Percentiles rank a stretch among this genome's conserved stretches.
Evolutionary conservation across 2,329 filamentous ascomycete species (phyloP).

Genomic region (Escovopsis sp.): DNA sequence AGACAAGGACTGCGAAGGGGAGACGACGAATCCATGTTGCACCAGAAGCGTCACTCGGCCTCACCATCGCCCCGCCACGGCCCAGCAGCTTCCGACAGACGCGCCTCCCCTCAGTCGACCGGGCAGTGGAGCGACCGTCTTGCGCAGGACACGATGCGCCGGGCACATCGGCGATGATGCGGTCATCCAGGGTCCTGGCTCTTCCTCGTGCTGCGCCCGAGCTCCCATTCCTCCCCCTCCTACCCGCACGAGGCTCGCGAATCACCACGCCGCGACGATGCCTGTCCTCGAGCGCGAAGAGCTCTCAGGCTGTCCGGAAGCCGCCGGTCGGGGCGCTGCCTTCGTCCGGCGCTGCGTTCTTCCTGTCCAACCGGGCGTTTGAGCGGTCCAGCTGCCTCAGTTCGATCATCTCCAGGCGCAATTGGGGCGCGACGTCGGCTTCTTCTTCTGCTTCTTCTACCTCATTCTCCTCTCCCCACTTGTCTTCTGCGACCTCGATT

Average conservation of each 20-base stretch:
- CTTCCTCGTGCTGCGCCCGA: slow-evolving; percentile 15
- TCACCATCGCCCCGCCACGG: slow-evolving; percentile 1
- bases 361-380: slow-evolving; percentile 21
- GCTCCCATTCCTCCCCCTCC: slow-evolving; percentile 12
- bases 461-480: slow-evolving; percentile 1
- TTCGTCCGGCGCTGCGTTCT: slow-evolving; percentile 13
- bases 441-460: slow-evolving; percentile 4
- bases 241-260: slow-evolving; percentile 9
- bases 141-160: slow-evolving; percentile 14
- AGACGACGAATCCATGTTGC: too few relatives aligned
- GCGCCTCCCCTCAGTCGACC: slow-evolving; percentile 2
- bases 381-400: slow-evolving; percentile 23
- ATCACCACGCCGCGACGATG: slow-evolving; percentile 13
- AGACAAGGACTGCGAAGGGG: too few relatives aligned
- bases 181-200: slow-evolving; percentile 17
- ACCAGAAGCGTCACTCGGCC: slow-evolving; percentile 1
- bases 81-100: neutral
- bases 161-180: slow-evolving; percentile 16
- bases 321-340: slow-evolving; percentile 11
- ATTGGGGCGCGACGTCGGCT: slow-evolving; percentile 13
- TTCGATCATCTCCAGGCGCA: slow-evolving; percentile 14
- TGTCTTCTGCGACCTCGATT: slow-evolving; percentile 3
- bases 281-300: slow-evolving; percentile 15
- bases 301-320: slow-evolving; percentile 6
- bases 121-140: slow-evolving; percentile 13